Conservation (phyloP, 345 rosid genomes). For the Moricandia arvensis region DNA sequence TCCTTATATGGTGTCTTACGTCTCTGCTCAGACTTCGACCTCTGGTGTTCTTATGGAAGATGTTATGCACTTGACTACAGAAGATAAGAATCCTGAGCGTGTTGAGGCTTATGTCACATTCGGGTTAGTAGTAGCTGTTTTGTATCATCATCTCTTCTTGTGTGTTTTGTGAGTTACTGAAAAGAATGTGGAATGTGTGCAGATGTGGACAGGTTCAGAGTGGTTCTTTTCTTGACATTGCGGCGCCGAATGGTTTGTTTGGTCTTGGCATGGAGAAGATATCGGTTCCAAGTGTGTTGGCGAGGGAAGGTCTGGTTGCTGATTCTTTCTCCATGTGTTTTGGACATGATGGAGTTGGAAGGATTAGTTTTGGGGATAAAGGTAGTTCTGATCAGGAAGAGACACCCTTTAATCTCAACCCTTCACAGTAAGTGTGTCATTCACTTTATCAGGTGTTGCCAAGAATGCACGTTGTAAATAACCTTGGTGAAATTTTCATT, state of each 20-base stretch:
- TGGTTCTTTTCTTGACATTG: constrained; percentile 86
- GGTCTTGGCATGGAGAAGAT: constrained; percentile 90
- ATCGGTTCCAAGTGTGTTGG: constrained; percentile 82
- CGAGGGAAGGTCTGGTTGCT: constrained; percentile 62
- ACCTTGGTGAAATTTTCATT: constrained; percentile 5
- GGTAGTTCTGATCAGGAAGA: constrained; percentile 84
- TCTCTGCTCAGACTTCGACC: constrained; percentile 83
- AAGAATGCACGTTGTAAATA: neutral
- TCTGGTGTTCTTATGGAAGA: constrained; percentile 76
- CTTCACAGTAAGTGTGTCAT: constrained; percentile 70
- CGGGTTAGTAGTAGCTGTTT: constrained; percentile 48
- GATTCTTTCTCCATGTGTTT: constrained; percentile 95
- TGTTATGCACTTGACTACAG: constrained; percentile 67
- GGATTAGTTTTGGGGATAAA: constrained; percentile 87
- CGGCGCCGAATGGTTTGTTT: constrained; percentile 83
- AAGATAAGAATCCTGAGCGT: constrained; percentile 45
- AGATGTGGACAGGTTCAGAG: constrained; percentile 96
- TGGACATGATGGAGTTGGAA: constrained; percentile 74
- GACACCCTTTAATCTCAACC: constrained; percentile 74
- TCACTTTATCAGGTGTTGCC: neutral
- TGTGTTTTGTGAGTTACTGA: constrained; percentile 18
- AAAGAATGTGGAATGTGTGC: constrained; percentile 41
- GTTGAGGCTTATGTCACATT: constrained; percentile 68
- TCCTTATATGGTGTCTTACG: constrained; percentile 78
- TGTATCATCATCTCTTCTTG: neutral